Evolutionary conservation across 2,329 filamentous ascomycete species (phyloP).

Genomic region (Paramyrothecium sp.): DNA sequence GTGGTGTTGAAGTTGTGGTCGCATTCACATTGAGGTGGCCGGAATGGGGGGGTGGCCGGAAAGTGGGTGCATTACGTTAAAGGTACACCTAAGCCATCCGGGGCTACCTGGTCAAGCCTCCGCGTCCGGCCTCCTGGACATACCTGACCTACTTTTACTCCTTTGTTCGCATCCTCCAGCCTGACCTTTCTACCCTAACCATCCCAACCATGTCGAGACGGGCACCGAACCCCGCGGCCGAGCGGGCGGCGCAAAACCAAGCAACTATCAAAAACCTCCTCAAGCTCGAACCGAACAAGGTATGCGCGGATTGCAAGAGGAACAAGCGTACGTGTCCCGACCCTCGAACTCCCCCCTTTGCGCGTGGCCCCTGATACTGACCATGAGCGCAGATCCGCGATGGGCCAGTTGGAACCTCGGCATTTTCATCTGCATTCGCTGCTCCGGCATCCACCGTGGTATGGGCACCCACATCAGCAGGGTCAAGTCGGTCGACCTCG

Average conservation of each 20-base stretch:
- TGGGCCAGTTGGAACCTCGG: constrained; percentile 99
- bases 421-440: constrained; percentile 96
- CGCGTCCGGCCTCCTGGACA: neutral
- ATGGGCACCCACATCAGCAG: constrained; percentile 99
- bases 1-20: no score
- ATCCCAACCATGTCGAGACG: constrained; percentile 70
- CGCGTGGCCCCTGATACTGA: constrained; percentile 7
- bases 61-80: no score
- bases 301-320: constrained; percentile 96
- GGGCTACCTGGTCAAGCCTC: no score
- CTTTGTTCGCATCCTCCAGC: neutral
- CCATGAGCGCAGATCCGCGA: constrained; percentile 69
- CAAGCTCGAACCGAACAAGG: constrained; percentile 94
- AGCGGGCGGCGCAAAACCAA: constrained; percentile 90
- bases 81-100: no score
- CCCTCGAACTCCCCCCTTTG: neutral
- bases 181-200: constrained; percentile 13
- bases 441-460: constrained; percentile 95
- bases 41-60: no score
- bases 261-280: constrained; percentile 91
- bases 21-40: no score
- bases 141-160: neutral
- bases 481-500: constrained; percentile 97
- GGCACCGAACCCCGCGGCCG: constrained; percentile 72
- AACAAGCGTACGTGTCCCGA: constrained; percentile 77